phyloP scores from a whole-genome alignment of 495 filamentous ascomycete species.

The Cenococcum geophilum region DNA sequence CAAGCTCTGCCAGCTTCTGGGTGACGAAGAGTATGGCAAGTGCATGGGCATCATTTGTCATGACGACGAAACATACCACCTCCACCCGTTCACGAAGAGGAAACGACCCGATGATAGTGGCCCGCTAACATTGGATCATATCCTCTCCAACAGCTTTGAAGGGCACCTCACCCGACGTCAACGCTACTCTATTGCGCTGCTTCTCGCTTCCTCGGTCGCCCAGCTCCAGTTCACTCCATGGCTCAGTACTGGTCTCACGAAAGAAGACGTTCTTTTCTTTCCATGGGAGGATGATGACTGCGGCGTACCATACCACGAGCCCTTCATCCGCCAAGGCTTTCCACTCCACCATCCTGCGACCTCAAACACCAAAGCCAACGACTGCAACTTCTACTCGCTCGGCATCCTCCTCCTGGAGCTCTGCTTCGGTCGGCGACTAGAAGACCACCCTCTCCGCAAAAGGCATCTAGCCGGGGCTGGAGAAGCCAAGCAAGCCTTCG shows the following conservation, averaged over 20 bases:
- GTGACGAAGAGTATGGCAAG: too few relatives aligned
- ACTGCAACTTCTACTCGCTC: constrained; percentile 18
- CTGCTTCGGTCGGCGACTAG: constrained; percentile 20
- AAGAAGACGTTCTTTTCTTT: too few relatives aligned
- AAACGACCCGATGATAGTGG: too few relatives aligned
- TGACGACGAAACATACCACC: too few relatives aligned
- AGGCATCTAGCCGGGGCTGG: neutral
- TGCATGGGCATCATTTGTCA: too few relatives aligned
- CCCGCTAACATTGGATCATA: constrained; percentile 7
- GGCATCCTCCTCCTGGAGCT: constrained; percentile 29
- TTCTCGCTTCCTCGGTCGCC: constrained; percentile 13
- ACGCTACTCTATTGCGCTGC: constrained; percentile 18
- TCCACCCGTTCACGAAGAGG: too few relatives aligned
- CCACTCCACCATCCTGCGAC: too few relatives aligned
- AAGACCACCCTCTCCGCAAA: constrained; percentile 17
- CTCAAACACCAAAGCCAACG: too few relatives aligned
- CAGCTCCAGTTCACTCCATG: constrained; percentile 17
- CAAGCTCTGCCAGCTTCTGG: too few relatives aligned
- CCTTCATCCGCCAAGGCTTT: too few relatives aligned
- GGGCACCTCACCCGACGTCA: constrained; percentile 4
- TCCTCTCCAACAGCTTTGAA: constrained; percentile 11
- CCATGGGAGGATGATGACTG: too few relatives aligned
- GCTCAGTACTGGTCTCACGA: too few relatives aligned
- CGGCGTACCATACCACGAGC: neutral
- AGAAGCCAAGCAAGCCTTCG: constrained; percentile 12